Evolutionary conservation across 202 grass and related monocot genomes (phyloP).

Genomic region (Brachypodium distachyon): DNA sequence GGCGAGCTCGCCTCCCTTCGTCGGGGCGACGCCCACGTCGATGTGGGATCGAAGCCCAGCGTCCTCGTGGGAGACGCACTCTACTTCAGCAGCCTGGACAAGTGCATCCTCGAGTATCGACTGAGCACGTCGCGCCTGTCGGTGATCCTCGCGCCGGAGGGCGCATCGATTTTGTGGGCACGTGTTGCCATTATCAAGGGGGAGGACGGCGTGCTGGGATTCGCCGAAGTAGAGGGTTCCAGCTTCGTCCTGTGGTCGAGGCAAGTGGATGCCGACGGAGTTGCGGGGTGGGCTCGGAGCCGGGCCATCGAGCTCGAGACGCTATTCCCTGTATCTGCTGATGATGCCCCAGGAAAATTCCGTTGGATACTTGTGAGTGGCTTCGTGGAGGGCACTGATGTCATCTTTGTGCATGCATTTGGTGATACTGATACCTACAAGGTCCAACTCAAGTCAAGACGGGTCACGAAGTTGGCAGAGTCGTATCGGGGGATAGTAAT

Average conservation of each 20-base stretch:
- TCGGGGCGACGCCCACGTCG: background rate
- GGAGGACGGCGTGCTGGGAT: background rate
- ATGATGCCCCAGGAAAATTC: background rate
- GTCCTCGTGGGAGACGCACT: background rate
- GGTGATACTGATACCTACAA: background rate
- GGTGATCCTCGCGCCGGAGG: background rate
- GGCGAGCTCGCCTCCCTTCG: background rate
- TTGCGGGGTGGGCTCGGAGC: background rate
- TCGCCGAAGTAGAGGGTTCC: background rate
- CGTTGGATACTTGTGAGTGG: background rate
- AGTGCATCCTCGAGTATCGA: background rate
- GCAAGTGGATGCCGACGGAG: background rate
- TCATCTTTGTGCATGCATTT: background rate
- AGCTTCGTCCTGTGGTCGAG: background rate
- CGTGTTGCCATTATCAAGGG: background rate
- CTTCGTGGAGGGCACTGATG: background rate
- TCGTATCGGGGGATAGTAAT: background rate
- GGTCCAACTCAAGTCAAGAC: background rate
- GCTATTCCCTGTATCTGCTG: background rate
- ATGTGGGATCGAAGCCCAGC: background rate
- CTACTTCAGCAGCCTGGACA: background rate
- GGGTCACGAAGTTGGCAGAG: background rate
- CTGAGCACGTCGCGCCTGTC: background rate
- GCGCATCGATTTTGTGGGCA: background rate
- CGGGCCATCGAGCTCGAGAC: background rate